Base-by-base conservation (phyloP, 768 basidiomycete genomes). In the Mycena kentingensis region DNA sequence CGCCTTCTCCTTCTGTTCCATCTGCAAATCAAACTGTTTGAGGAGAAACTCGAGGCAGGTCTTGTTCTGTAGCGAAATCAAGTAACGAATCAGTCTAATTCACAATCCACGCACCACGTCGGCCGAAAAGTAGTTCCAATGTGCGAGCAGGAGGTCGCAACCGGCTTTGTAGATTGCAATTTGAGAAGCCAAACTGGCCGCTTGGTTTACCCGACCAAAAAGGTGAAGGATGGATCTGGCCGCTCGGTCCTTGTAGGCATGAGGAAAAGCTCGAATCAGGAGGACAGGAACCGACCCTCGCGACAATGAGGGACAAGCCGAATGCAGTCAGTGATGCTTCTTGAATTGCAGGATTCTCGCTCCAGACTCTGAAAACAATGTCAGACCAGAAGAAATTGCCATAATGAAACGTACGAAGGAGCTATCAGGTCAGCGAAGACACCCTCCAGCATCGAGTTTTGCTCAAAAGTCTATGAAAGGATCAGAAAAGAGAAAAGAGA, bases 341-440 rank as follows among this genome's bases (percentile, higher is more conserved):
- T 21, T 83, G 73, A 24, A 90, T 72, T 2, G 55, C 53, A 10
- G 83, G 73, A 48, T 94, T 89, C 65, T 92, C 92, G 51, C 85
- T 78, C 63, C 80, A 79, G 16, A 96, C 87, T n/a, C n/a, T n/a
- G n/a, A n/a, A n/a, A n/a, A n/a, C n/a, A n/a, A n/a, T n/a, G n/a
- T n/a, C n/a, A n/a, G n/a, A n/a, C n/a, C n/a, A n/a, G n/a, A n/a
- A n/a, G n/a, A n/a, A n/a, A n/a, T n/a, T n/a, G n/a, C n/a, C n/a
- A n/a, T n/a, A n/a, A n/a, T n/a, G n/a, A n/a, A n/a, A n/a, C n/a
- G n/a, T n/a, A n/a, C 0, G 90, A 80, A 3, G 95, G 95, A n/a
- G 93, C 76, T 55, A 97, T 93, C 16, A 98, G 73, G 57, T 94
- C 90, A 7, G 72, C 70, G 22, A 92, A 79, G 41, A 92, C 75